Conservation (phyloP, 2,329 filamentous ascomycete genomes). For the Metarhizium anisopliae region DNA sequence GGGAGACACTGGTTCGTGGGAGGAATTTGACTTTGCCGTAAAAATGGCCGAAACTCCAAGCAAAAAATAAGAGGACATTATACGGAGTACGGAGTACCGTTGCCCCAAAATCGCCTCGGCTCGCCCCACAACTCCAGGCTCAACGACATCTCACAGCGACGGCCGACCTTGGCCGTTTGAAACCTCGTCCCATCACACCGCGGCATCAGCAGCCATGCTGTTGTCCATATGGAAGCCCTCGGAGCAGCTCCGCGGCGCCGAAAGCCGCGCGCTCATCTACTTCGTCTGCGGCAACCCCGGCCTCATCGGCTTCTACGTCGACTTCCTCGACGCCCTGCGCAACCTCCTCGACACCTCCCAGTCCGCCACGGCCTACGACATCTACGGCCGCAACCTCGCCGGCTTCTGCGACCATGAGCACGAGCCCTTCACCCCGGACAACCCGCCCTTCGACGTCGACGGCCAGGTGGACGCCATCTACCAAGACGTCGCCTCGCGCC, state of each 20-base stretch:
- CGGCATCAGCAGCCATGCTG: conserved; percentile 9
- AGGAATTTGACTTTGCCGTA: too few species aligned
- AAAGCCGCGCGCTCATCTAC: conserved; percentile 47
- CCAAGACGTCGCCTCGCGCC: conserved; percentile 20
- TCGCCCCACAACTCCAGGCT: not conserved
- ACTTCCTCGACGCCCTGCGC: conserved; percentile 54
- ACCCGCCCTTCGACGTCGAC: conserved; percentile 41
- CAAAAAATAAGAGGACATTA: conserved; percentile 20
- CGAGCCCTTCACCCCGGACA: conserved; percentile 29
- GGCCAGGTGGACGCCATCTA: conserved; percentile 41
- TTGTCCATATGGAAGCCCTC: conserved; percentile 22
- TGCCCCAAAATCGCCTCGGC: too few species aligned
- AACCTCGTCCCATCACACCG: not conserved
- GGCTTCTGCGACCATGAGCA: conserved; percentile 50
- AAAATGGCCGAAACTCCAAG: not conserved
- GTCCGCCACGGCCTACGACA: conserved; percentile 34
- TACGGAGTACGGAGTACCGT: not conserved
- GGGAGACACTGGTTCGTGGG: too few species aligned
- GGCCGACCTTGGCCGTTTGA: too few species aligned
- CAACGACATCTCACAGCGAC: not conserved
- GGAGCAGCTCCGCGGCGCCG: conserved; percentile 10
- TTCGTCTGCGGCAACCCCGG: conserved; percentile 73
- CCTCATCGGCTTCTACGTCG: conserved; percentile 61
- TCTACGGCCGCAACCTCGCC: conserved; percentile 48
- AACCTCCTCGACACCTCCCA: conserved; percentile 38